Evolutionary conservation across 2,329 filamentous ascomycete genomes (phyloP), one percentile per base, ranked within the genome.

Genomic region (Fusarium pseudocircinatum): DNA sequence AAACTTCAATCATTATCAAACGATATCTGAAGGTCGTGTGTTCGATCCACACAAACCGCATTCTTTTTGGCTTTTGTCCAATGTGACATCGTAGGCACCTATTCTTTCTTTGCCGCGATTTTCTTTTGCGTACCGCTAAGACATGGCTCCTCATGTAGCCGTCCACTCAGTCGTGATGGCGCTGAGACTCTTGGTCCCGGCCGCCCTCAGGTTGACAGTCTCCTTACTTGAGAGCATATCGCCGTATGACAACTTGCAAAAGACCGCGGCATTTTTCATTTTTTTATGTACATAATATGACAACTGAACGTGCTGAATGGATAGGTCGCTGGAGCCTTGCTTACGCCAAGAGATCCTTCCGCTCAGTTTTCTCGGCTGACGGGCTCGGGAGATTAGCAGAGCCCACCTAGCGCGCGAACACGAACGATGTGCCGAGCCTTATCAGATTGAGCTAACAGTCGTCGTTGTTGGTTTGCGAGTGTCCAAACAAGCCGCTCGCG

Each of bases 1-100:
- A 36, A 68, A 69, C 67, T 69, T 69, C 67, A 58, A 43, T 69
- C 64, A 42, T 11, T 66, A 59, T 66, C 50, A 52, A 32, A 7
- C 16, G 65, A 58, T 64, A 69, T 69, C 67, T 69, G 67, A 69
- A 69, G 67, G 67, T 69, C 67, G 24, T 69, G 67, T 69, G 67
- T 69, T 69, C 67, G 65, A 69, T 69, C 67, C 67, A 69, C 67
- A 69, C 32, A 69, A 69, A 65, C 65, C 65, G 67, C 67, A 69
- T 36, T 1, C 0, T 2, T 18, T 26, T 69, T 22, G 12, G 3
- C 15, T 46, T 28, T n/a, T 22, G 13, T 14, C 9, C 6, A 7
- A 1, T n/a, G 5, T 6, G 1, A 2, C 22, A 20, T 13, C 4
- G 12, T 4, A 34, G 4, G 30, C 47, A 8, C 30, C 12, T 14